phyloP scores from a whole-genome alignment of 352 stramenopile species.

The Pythium plurisporium region DNA sequence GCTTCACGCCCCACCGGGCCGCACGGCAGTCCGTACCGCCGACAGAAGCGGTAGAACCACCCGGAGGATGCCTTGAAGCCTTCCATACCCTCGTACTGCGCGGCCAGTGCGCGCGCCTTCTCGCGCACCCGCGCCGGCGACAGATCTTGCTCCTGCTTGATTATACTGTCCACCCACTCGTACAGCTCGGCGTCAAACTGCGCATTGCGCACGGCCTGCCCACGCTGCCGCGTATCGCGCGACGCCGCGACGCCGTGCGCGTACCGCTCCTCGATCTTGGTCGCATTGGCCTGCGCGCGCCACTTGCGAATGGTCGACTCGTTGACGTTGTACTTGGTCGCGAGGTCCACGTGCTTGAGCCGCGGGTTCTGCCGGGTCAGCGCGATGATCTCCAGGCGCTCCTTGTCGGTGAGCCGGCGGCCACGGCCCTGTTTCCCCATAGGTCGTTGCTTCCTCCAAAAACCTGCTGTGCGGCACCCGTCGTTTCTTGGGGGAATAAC shows the following conservation, averaged over 20 bases:
- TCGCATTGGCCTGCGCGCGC: conserved; percentile 31
- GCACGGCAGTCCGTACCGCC: conserved; percentile 33
- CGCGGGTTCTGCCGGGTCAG: conserved; percentile 39
- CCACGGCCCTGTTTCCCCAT: conserved; percentile 42
- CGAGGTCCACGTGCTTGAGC: conserved; percentile 48
- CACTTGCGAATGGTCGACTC: conserved; percentile 63
- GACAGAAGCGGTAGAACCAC: conserved; percentile 54
- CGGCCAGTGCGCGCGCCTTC: conserved; percentile 33
- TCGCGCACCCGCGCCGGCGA: conserved; percentile 27
- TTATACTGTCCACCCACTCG: conserved; percentile 30
- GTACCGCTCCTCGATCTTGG: conserved; percentile 40
- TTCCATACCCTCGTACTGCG: conserved; percentile 29
- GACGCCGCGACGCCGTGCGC: conserved; percentile 24
- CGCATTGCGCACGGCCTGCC: conserved; percentile 31
- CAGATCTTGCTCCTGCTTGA: conserved; percentile 22
- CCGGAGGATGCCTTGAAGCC: conserved; percentile 51
- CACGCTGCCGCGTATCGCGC: conserved; percentile 35
- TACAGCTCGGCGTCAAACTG: conserved; percentile 39
- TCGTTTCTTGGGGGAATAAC: conserved; percentile 15
- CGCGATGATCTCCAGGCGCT: conserved; percentile 63
- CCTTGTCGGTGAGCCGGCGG: conserved; percentile 47
- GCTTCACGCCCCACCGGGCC: conserved; percentile 1
- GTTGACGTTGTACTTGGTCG: conserved; percentile 42
- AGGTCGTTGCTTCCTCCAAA: conserved; percentile 12
- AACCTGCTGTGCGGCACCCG: conserved; percentile 13